These are phyloP conservation scores for Arachis stenosperma DNA, from an alignment of 306 rosid genomes.

Conservation along the genomic window DNA sequence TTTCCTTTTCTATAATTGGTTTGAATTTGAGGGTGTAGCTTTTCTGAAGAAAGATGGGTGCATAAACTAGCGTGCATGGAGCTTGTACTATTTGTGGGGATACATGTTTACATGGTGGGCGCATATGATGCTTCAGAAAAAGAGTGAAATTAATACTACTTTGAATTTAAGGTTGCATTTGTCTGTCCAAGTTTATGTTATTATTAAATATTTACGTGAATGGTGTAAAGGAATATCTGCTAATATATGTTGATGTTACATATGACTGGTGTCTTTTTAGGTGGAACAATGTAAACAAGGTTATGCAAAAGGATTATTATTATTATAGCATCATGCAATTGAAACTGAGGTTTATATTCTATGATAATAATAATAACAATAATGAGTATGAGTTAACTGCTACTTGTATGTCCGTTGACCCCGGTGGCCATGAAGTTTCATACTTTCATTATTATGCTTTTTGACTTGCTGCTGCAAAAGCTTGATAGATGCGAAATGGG, in stretches of 20 bases:
- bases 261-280: background rate
- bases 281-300: conserved; percentile 2
- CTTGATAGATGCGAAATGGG: conserved; percentile 45
- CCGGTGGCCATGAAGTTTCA: conserved; percentile 34
- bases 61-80: conserved; percentile 58
- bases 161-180: conserved; percentile 11
- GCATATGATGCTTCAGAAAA: background rate
- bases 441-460: conserved; percentile 38
- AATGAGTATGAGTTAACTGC: background rate
- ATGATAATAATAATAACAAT: background rate
- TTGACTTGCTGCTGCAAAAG: conserved; percentile 50
- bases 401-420: conserved; percentile 30
- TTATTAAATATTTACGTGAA: no score
- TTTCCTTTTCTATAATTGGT: conserved; percentile 13
- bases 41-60: conserved; percentile 47
- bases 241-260: background rate
- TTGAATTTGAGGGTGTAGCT: conserved; percentile 36
- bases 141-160: conserved; percentile 23
- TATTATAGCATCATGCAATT: background rate
- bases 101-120: conserved; percentile 25
- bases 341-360: background rate
- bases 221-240: background rate
- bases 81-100: conserved; percentile 44
- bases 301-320: background rate
- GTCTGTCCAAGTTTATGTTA: background rate